Evolutionary conservation across 192 early-diverging fungal species (phyloP).

Genomic region (Allomyces macrogynus): DNA sequence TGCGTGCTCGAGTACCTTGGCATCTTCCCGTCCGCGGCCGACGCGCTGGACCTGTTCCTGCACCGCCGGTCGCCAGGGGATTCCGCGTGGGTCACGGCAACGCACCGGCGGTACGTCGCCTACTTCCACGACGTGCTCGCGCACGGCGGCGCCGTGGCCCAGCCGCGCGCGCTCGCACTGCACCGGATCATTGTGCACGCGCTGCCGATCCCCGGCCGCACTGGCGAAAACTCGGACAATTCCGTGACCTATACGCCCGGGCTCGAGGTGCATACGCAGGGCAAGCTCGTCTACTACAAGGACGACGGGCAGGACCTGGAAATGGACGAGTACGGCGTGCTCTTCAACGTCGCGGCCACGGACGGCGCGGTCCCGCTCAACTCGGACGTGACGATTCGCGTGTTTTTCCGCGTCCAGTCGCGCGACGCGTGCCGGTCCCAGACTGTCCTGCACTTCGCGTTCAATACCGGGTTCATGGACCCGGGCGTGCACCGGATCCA

Average conservation of each 20-base stretch:
- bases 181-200: too few relatives aligned
- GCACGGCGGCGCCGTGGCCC: slow-evolving; percentile 8
- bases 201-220: too few relatives aligned
- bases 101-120: slow-evolving; percentile 24
- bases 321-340: not conserved
- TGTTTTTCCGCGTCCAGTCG: not conserved
- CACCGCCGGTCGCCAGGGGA: slow-evolving; percentile 15
- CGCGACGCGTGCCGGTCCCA: not conserved
- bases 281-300: not conserved
- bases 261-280: not conserved
- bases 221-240: too few relatives aligned
- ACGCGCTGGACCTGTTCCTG: slow-evolving; percentile 28
- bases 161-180: too few relatives aligned
- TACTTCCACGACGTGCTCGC: slow-evolving; percentile 31
- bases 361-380: not conserved
- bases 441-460: slow-evolving; percentile 2
- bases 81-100: slow-evolving; percentile 15
- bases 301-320: not conserved
- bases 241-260: too few relatives aligned
- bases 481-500: slow-evolving; percentile 2
- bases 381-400: not conserved
- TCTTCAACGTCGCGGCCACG: not conserved
- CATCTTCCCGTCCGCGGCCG: slow-evolving; percentile 18
- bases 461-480: slow-evolving; percentile 6
- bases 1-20: slow-evolving; percentile 23